Base-by-base conservation (phyloP, 306 rosid genomes). In the Herpetospermum pedunculosum region DNA sequence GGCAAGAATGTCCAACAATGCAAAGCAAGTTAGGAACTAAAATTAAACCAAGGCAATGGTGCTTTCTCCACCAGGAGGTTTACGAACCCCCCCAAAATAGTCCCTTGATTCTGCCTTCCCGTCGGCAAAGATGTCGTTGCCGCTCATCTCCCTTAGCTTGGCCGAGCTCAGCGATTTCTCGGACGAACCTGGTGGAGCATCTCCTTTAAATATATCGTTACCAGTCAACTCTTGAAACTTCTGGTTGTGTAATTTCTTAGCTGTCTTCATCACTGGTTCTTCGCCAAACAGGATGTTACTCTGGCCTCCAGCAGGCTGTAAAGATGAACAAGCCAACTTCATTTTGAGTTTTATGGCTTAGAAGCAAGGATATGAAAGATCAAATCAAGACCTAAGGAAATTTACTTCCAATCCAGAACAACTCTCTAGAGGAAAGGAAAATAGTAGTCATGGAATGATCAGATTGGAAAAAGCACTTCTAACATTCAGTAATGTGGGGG, bases 61-160 rank as follows among this genome's bases (percentile, higher is more conserved):
- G 91, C 98, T 94, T 19, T 86, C 95, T 23, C 98, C 98, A 21
- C 98, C 98, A 0, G 98, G 98, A 55, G 97, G 95, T 81, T 83
- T 77, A 72, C 98, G 95, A 14, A 90, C 92, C 50, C 98, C 97
- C 7, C 92, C 92, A 15, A 85, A 78, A 25, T 84, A 73, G 75
- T 91, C 97, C 80, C 90, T 91, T 26, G 74, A 79, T 86, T 84
- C 83, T 8, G 89, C 78, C 83, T 86, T 89, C 62, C 91, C 98
- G 52, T 91, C 97, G 12, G 90, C 88, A 81, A 94, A 94, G 68
- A 94, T 94, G 88, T 94, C 65, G 77, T 90, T 94, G 52, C 98
- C 98, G 30, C 85, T 91, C 82, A 94, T 91, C 79, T 94, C 98
- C 83, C 91, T 89, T 75, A 89, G 84, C 81, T 94, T 94, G 69